These are phyloP conservation scores for Nannochloropsis salina DNA, from an alignment of 108 stramenopile species.

Conservation along the genomic window DNA sequence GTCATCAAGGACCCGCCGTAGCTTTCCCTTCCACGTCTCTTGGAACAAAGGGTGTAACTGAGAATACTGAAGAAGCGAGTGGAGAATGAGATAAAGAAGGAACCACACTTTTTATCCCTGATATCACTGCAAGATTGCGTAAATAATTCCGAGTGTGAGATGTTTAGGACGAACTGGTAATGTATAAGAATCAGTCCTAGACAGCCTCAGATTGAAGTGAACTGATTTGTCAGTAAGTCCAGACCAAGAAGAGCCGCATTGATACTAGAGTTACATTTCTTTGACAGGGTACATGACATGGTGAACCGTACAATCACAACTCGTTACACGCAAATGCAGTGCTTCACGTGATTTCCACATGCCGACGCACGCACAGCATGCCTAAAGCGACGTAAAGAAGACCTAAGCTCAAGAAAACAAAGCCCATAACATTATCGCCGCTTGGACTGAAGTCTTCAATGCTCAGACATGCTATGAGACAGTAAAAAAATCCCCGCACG, in stretches of 20 bases:
- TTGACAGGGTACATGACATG: too few species aligned
- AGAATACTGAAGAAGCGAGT: background rate
- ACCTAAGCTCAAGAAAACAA: conserved; percentile 2
- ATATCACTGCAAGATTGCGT: too few species aligned
- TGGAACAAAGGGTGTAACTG: background rate
- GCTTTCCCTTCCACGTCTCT: background rate
- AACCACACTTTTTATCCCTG: background rate
- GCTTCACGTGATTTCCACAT: conserved; percentile 12
- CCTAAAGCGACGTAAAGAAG: background rate
- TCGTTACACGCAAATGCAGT: background rate
- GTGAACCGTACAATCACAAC: too few species aligned
- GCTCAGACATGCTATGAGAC: background rate
- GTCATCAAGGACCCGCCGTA: conserved; percentile 20
- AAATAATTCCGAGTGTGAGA: too few species aligned
- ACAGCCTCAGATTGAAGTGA: too few species aligned
- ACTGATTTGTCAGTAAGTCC: too few species aligned
- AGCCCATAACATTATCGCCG: background rate
- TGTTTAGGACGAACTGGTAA: too few species aligned
- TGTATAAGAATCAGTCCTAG: too few species aligned
- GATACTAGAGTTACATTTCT: too few species aligned
- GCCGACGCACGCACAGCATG: background rate
- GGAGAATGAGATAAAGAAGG: background rate
- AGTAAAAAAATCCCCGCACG: background rate
- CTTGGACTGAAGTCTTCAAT: background rate
- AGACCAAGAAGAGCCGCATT: too few species aligned